Conservation (phyloP, 2,329 filamentous ascomycete genomes). For the Nemania diffusa region DNA sequence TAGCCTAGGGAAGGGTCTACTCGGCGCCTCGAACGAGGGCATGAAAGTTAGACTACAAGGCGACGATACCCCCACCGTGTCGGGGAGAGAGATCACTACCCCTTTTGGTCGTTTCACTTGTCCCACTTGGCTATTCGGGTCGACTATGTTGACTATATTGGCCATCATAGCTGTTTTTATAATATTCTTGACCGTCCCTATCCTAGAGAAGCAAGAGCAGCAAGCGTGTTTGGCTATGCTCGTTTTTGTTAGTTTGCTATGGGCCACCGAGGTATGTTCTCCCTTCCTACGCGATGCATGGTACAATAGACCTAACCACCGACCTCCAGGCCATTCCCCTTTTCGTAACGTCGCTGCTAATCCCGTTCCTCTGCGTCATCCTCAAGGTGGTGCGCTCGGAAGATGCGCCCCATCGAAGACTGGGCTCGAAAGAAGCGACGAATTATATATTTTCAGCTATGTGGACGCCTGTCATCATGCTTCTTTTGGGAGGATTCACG, state of each 20-base stretch:
- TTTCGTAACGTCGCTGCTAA: conserved; percentile 93
- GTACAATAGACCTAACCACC: conserved; percentile 21
- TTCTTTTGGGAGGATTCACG: conserved; percentile 94
- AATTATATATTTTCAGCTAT: conserved; percentile 90
- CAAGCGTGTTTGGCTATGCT: conserved; percentile 96
- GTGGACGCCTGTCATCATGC: conserved; percentile 99
- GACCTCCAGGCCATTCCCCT: conserved; percentile 81
- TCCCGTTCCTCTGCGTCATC: conserved; percentile 92
- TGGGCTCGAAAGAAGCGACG: conserved; percentile 84
- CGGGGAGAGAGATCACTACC: conserved; percentile 77
- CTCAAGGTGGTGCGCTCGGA: conserved; percentile 86
- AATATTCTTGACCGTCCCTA: conserved; percentile 77
- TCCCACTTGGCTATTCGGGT: conserved; percentile 85
- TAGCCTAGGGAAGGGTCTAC: conserved; percentile 84
- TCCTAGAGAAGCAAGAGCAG: conserved; percentile 88
- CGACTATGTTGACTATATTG: conserved; percentile 81
- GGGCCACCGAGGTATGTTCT: conserved; percentile 86
- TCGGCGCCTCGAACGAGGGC: conserved; percentile 78
- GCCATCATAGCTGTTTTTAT: conserved; percentile 78
- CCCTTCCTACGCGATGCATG: neutral
- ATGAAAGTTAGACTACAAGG: conserved; percentile 80
- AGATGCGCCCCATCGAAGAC: conserved; percentile 70
- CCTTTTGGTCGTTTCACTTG: conserved; percentile 81
- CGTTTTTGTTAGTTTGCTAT: conserved; percentile 90
- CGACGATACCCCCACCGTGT: conserved; percentile 74